phyloP scores from a whole-genome alignment of 306 rosid species.

The Acacia crassicarpa region DNA sequence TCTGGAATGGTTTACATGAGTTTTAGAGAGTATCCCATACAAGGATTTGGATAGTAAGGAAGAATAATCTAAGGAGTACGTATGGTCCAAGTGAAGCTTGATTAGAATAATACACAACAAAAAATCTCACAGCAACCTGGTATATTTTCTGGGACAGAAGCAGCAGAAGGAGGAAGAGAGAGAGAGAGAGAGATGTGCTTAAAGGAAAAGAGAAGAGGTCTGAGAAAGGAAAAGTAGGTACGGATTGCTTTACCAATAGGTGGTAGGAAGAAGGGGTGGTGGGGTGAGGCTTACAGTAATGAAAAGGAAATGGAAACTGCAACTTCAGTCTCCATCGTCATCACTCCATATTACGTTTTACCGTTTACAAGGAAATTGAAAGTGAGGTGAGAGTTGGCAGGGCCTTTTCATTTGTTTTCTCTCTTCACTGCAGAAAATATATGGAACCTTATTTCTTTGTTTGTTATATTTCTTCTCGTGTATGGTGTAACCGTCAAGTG shows the following conservation, averaged over 20 bases:
- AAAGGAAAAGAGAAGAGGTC: constrained; percentile 63
- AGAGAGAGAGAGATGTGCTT: constrained; percentile 47
- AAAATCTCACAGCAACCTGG: constrained; percentile 46
- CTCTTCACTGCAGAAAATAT: constrained; percentile 4
- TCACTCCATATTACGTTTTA: constrained; percentile 9
- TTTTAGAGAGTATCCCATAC: constrained; percentile 21
- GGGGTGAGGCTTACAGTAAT: constrained; percentile 37
- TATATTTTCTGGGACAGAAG: constrained; percentile 8
- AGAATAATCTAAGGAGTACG: constrained; percentile 40
- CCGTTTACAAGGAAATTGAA: constrained; percentile 18
- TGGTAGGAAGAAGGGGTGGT: constrained; percentile 34
- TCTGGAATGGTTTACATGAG: constrained; percentile 17
- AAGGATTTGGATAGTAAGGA: constrained; percentile 26
- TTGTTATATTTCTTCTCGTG: constrained; percentile 1
- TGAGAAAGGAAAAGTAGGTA: constrained; percentile 54
- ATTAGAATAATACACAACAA: constrained; percentile 44
- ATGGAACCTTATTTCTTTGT: neutral
- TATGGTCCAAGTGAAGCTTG: constrained; percentile 50
- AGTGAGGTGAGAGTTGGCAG: constrained; percentile 43
- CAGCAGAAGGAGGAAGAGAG: no score
- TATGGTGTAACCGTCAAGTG: constrained; percentile 36
- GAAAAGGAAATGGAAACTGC: constrained; percentile 69
- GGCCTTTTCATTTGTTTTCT: constrained; percentile 47
- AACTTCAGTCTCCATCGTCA: constrained; percentile 13
- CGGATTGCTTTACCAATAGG: constrained; percentile 22